Base-by-base conservation (phyloP, 1,284 basidiomycete species). In the Uromyces viciae-fabae region DNA sequence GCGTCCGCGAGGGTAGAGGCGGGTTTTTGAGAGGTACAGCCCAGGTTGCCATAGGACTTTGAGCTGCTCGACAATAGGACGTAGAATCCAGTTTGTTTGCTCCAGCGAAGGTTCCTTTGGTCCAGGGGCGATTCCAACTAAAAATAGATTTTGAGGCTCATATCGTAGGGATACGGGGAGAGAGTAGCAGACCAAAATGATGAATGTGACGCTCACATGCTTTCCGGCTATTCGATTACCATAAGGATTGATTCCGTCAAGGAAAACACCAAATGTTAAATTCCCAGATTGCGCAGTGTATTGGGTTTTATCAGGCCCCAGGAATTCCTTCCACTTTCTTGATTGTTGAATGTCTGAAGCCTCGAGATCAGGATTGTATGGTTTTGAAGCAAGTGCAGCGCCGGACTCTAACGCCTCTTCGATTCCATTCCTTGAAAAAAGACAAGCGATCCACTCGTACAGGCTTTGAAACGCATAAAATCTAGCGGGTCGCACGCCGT, bases 121-220 rank as follows among this genome's bases (percentile, higher is more conserved):
- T 0, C 84, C 84, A 5, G 85, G 87, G 85, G 85, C 85, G n/a
- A 88, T 82, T 0, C 86, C 86, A 9, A 85, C 86, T 9, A 88
- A 83, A 75, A 84, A 88, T 15, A 88, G 83, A 68, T 88, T 87
- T 73, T 88, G 85, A 0, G 82, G 64, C 17, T 83, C 82, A 79
- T 85, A 85, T 0, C 87, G 85, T 15, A 86, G 38, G 3, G 82
- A 28, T 0, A 82, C 82, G 3, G 87, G 87, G 7, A 69, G 33
- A 43, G n/a, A 40, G 22, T 69, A 38, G 31, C 64, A 78, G 7
- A 71, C 49, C 9, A 78, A 28, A 3, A 78, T 54, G 22, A 78
- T 58, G 25, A 78, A 78, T 0, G 66, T 78, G 3, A 75, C 64
- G 11, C 38, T 43, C 1, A 33, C 74, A 66, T 75, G 74, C 25